phyloP scores from a whole-genome alignment of 1,284 basidiomycete genomes.

The Apiotrichum laibachii region DNA sequence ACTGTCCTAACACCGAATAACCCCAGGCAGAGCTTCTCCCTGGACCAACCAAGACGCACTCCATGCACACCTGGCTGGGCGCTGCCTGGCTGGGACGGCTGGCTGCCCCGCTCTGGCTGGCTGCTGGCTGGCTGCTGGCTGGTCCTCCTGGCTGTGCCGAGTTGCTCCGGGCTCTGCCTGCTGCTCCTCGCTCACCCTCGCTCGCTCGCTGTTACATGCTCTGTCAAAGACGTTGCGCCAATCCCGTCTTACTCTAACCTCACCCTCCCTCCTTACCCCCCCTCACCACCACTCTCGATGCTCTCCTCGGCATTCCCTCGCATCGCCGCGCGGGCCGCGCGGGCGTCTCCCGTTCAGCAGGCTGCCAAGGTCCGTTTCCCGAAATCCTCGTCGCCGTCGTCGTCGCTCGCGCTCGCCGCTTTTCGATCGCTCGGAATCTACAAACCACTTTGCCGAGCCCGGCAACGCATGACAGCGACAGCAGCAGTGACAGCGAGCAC shows the following conservation, averaged over 20 bases:
- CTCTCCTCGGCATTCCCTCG: constrained; percentile 45
- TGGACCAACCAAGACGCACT: too few relatives aligned
- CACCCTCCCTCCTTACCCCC: constrained; percentile 5
- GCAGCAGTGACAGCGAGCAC: too few relatives aligned
- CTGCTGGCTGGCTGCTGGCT: constrained; percentile 3
- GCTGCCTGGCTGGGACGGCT: not conserved
- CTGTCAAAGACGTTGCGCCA: not conserved
- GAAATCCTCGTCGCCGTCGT: not conserved
- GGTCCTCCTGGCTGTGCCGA: not conserved
- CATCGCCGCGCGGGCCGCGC: constrained; percentile 37
- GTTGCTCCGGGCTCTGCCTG: not conserved
- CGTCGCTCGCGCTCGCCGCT: not conserved
- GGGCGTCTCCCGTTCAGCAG: constrained; percentile 18
- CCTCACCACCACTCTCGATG: constrained; percentile 30
- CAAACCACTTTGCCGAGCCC: too few relatives aligned
- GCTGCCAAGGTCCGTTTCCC: constrained; percentile 23
- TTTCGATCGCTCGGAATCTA: not conserved
- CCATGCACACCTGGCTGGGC: too few relatives aligned
- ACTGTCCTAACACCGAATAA: too few relatives aligned
- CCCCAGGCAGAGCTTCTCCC: too few relatives aligned
- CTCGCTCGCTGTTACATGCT: not conserved
- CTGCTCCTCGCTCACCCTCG: not conserved
- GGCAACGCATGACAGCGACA: too few relatives aligned
- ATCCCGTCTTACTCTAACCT: constrained; percentile 1
- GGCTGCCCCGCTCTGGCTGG: not conserved